Evolutionary conservation across 2,329 filamentous ascomycete genomes (phyloP), one percentile per base, ranked within the genome.

Genomic region (Aureobasidium sp.): DNA sequence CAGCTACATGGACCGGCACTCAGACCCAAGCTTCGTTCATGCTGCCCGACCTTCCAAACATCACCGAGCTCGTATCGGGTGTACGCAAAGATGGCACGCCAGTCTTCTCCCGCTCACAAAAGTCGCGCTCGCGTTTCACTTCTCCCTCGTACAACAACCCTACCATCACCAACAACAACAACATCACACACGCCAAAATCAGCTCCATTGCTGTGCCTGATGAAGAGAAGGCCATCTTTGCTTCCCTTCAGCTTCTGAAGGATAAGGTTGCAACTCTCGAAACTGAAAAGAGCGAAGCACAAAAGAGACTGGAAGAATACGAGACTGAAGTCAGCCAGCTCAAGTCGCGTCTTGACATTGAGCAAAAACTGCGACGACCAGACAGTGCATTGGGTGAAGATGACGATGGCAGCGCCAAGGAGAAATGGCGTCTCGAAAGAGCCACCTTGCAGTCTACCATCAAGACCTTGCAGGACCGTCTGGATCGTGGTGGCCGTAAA

Each of bases 401-500:
- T 42, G 77, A 78, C 11, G 78, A 78, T 32, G 64, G 68, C 10
- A 67, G 67, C 17, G 68, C 68, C 22, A 69, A 63, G 35, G 60
- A 59, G 29, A 63, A 58, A 21, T 71, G 67, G 66, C 67, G 67
- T 35, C 53, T 67, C 0, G 77, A 85, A 58, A 3, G 21, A 2
- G 17, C 58, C 79, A 80, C 77, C 44, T 70, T 86, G 34, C 79
- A 85, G 62, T 70, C 78, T 22, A 75, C 81, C 61, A 71, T 86
- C 38, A 74, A 79, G 41, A 74, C 79, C 17, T 70, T 86, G 32
- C 79, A 84, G 60, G 71, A 76, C 6, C 80, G 79, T 14, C 70
- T 87, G 1, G 80, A 85, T 55, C 76, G 83, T 58, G 75, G 79
- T 32, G 80, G 82, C 52, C 79, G 79, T 39, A 84, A 84, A 62